A percentile compares a stretch with the other conserved stretches of the same genome.
Evolutionary conservation across 2,329 filamentous ascomycete genomes (phyloP).

Genomic region (Claviceps humidiphila): DNA sequence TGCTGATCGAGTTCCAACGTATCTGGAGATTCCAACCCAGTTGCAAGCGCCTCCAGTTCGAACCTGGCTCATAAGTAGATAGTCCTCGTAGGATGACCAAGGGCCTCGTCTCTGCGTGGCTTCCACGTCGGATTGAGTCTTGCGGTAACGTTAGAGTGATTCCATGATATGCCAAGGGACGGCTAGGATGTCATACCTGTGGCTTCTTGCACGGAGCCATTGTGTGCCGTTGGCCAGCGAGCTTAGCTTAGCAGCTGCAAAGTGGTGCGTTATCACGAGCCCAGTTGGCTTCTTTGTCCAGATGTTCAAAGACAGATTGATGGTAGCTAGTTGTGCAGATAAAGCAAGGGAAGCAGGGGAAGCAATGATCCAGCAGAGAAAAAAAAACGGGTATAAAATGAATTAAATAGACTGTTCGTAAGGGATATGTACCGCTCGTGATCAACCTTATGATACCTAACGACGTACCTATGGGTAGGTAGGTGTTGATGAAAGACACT

Average conservation of each 20-base stretch:
- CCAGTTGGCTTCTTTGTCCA: neutral
- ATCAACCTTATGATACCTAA: neutral
- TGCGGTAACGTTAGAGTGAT: neutral
- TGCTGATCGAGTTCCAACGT: constrained; percentile 64
- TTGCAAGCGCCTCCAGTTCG: constrained; percentile 62
- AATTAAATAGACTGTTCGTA: neutral
- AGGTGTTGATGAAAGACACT: neutral
- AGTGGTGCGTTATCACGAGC: neutral
- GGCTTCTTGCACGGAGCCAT: neutral
- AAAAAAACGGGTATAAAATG: neutral
- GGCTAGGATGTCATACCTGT: neutral
- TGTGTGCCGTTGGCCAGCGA: neutral
- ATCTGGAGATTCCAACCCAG: constrained; percentile 76
- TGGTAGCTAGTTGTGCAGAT: neutral
- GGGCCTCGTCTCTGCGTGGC: constrained; percentile 46
- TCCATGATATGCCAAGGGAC: neutral
- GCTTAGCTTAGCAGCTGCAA: neutral
- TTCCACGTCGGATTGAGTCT: neutral
- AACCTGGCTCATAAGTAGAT: constrained; percentile 56
- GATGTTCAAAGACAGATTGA: neutral
- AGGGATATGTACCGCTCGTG: neutral
- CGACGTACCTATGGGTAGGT: neutral
- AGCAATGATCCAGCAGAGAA: neutral
- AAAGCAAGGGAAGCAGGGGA: too few species aligned
- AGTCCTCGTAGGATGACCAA: constrained; percentile 70